These are phyloP conservation scores for Hypoxylon lienhwacheense DNA, from an alignment of 495 filamentous ascomycete species.

Conservation along the genomic window DNA sequence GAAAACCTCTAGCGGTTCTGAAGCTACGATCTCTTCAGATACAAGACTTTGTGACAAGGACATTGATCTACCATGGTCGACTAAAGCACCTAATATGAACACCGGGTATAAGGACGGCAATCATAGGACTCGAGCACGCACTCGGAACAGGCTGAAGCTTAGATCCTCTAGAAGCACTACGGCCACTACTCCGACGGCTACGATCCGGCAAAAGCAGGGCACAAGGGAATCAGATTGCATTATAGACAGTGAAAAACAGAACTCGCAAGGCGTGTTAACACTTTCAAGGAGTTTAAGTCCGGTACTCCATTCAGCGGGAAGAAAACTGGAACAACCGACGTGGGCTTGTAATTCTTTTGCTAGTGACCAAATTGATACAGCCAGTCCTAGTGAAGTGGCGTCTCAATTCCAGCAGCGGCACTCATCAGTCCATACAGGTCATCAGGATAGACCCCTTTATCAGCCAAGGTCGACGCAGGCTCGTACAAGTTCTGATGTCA, in stretches of 20 bases:
- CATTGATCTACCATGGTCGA: neutral
- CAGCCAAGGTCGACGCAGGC: constrained; percentile 9
- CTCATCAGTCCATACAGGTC: neutral
- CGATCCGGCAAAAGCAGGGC: constrained; percentile 19
- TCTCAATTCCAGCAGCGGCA: neutral
- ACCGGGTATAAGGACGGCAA: neutral
- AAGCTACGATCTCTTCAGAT: constrained; percentile 7
- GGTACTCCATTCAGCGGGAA: constrained; percentile 1
- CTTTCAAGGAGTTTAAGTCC: constrained; percentile 11
- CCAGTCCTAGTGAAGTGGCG: neutral
- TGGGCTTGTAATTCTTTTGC: neutral
- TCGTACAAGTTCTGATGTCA: constrained; percentile 1
- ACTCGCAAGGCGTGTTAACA: constrained; percentile 31
- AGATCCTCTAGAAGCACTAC: constrained; percentile 30
- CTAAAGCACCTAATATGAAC: constrained; percentile 3
- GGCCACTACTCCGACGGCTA: constrained; percentile 17
- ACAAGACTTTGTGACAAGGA: neutral
- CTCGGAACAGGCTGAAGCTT: constrained; percentile 34
- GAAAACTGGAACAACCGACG: constrained; percentile 8
- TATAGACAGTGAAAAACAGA: constrained; percentile 17
- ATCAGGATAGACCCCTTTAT: constrained; percentile 2
- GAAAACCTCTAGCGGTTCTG: constrained; percentile 30
- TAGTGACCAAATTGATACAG: neutral
- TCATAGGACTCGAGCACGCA: constrained; percentile 1
- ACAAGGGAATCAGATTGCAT: constrained; percentile 1